Base-by-base conservation (phyloP, 2,329 filamentous ascomycete genomes). In the Penicillium polonicum region DNA sequence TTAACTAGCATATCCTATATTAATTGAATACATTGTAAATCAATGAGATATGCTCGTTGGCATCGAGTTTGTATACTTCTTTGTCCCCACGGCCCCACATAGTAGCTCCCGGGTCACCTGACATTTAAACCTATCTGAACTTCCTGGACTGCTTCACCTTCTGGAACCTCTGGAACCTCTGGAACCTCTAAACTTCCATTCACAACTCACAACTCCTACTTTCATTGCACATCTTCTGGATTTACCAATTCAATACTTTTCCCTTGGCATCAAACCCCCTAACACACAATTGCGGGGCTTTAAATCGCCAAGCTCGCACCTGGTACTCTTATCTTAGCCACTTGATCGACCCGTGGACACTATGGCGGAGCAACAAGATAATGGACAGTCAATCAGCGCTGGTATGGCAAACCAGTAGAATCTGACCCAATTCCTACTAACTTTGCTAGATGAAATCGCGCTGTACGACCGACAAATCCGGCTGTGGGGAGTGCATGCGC, bases 401-500 rank as follows among this genome's bases (percentile, higher is more conserved):
- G 73, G 72, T 72, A 64, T 60, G 68, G 7, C 3, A 7, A 36
- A 31, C 31, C 2, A 38, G 0, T 27, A 25, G 10, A 42, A 36
- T 13, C 2, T 23, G 3, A 48, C 23, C n/a, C 52, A n/a, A 38
- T 21, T 19, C 13, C 31, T 55, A 45, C 38, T 41, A 50, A 48
- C 51, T 33, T 31, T 8, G 13, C 62, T 61, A 91, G 94, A 97
- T 76, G 94, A 99, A 72, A 96, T 97, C 70, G 94, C 93, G 15
- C 86, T 97, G 6, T 99, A 99, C 74, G 94, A 99, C 77, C 88
- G 94, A 49, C 94, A 99, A 74, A 97, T 99, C 69, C 89, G 94
- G 53, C 86, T 99, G 31, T 99, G 94, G 94, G 94, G 94, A 43
- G 90, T 97, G 70, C 88, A 94, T 69, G 94, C 94, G 7, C 94